These are phyloP conservation scores for Mortierella sp. DNA, from an alignment of 371 early-diverging fungal genomes.

Conservation along the genomic window DNA sequence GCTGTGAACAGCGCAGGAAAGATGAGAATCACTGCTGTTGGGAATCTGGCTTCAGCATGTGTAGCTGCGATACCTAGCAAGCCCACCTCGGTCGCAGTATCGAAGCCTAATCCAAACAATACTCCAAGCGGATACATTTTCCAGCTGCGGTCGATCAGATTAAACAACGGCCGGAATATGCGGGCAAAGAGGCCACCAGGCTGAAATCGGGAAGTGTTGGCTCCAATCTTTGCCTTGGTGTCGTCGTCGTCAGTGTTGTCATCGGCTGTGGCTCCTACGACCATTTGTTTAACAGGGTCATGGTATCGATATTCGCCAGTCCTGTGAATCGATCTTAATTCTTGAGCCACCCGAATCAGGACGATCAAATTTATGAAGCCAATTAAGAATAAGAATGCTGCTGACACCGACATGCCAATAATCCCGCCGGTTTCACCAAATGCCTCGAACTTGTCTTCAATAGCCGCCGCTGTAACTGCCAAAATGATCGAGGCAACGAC, in stretches of 20 bases:
- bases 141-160: constrained; percentile 71
- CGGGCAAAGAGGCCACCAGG: constrained; percentile 62
- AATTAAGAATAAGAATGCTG: constrained; percentile 69
- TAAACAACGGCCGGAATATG: constrained; percentile 70
- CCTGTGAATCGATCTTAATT: constrained; percentile 57
- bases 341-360: constrained; percentile 59
- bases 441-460: constrained; percentile 62
- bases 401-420: constrained; percentile 72
- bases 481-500: constrained; percentile 67
- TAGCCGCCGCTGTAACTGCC: constrained; percentile 64
- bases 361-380: constrained; percentile 68
- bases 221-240: background rate
- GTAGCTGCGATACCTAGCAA: constrained; percentile 69
- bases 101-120: constrained; percentile 78
- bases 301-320: constrained; percentile 63
- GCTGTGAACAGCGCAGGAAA: constrained; percentile 75
- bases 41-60: constrained; percentile 62
- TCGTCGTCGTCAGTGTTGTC: constrained; percentile 3
- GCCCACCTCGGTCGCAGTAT: constrained; percentile 76
- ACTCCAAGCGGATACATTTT: constrained; percentile 77
- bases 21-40: constrained; percentile 66
- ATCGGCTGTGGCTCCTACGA: background rate
- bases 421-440: constrained; percentile 66
- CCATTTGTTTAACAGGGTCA: constrained; percentile 62
- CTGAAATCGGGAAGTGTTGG: constrained; percentile 7